Evolutionary conservation across 148 eudicot species (phyloP).

Genomic region (Limonium bicolor): DNA sequence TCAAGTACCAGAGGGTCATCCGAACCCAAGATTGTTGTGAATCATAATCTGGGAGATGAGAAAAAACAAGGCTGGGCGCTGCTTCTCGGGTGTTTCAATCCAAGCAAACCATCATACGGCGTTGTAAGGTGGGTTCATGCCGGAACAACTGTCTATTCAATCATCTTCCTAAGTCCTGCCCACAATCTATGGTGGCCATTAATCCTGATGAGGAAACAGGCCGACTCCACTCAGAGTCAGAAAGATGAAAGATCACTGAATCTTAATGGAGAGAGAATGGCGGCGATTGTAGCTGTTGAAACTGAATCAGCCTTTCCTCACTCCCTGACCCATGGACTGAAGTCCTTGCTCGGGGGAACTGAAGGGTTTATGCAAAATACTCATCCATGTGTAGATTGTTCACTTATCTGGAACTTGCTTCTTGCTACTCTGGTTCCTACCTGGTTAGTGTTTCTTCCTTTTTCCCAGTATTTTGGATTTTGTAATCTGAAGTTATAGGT

Average conservation of each 20-base stretch:
- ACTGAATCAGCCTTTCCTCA: slow-evolving; percentile 14
- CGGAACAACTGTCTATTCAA: slow-evolving; percentile 16
- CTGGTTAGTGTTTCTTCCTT: slow-evolving; percentile 33
- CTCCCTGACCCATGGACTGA: slow-evolving; percentile 21
- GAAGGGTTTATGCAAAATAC: slow-evolving; percentile 51
- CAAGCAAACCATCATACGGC: slow-evolving; percentile 18
- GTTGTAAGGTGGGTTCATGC: slow-evolving; percentile 10
- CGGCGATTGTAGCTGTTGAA: slow-evolving; percentile 22
- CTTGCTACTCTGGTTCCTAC: slow-evolving; percentile 55
- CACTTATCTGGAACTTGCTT: slow-evolving; percentile 42
- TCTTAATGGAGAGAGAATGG: slow-evolving; percentile 13
- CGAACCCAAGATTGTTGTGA: slow-evolving; percentile 9
- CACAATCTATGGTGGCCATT: slow-evolving; percentile 16
- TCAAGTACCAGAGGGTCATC: slow-evolving; percentile 28
- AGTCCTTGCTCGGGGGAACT: slow-evolving; percentile 33
- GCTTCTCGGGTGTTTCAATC: slow-evolving; percentile 25
- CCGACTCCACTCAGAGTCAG: slow-evolving; percentile 13
- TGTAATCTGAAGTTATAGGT: neutral
- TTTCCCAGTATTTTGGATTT: neutral
- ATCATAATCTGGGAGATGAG: slow-evolving; percentile 27
- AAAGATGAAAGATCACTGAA: slow-evolving; percentile 12
- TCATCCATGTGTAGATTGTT: slow-evolving; percentile 73
- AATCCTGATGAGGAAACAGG: slow-evolving; percentile 25
- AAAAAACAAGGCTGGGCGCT: slow-evolving; percentile 49
- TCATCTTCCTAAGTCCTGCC: slow-evolving; percentile 13